Base-by-base conservation (phyloP, 2,329 filamentous ascomycete genomes). In the Penicillium concentricum region DNA sequence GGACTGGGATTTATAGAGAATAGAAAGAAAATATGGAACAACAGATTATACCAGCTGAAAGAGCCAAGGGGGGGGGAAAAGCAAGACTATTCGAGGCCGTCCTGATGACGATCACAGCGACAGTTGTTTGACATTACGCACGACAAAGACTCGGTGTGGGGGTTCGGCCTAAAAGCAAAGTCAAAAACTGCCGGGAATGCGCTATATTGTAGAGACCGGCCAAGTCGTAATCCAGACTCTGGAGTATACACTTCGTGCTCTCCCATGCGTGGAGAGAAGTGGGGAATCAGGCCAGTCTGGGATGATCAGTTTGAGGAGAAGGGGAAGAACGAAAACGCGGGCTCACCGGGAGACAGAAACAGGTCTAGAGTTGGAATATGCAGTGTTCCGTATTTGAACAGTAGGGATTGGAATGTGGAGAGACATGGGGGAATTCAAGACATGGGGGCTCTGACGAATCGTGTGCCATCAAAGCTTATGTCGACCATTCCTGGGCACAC, bases 71-170 rank as follows among this genome's bases (percentile, higher is more conserved):
- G 61, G 42, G 37, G 61, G 42, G 37, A 52, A 48, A 54, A 47
- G 42, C 49, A 41, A 43, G 51, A 52, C 53, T 64, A 65, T 65
- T 66, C 61, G 56, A 65, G 50, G 61, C n/a, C 54, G 24, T 37
- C n/a, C 32, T 7, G 24, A 38, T 28, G 32, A 30, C 35, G 26
- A 41, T 28, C 16, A 28, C 12, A 5, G 39, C 48, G 13, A 34
- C 37, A 28, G 26, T 18, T 51, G n/a, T 32, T 45, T 5, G 28
- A 37, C 26, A 51, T 22, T 20, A 30, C 28, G 26, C n/a, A 37
- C 34, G 22, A 20, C 12, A 51, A 32, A n/a, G 57, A 52, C 28
- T 42, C 20, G 16, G 15, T 30, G 26, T 28, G 13, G 45, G 47
- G 18, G 24, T 39, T 9, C 22, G 16, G n/a, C 4, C 8, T 16